Base-by-base conservation (phyloP, 225 moss, liverwort and hornwort species). In the Bryum argenteum region DNA sequence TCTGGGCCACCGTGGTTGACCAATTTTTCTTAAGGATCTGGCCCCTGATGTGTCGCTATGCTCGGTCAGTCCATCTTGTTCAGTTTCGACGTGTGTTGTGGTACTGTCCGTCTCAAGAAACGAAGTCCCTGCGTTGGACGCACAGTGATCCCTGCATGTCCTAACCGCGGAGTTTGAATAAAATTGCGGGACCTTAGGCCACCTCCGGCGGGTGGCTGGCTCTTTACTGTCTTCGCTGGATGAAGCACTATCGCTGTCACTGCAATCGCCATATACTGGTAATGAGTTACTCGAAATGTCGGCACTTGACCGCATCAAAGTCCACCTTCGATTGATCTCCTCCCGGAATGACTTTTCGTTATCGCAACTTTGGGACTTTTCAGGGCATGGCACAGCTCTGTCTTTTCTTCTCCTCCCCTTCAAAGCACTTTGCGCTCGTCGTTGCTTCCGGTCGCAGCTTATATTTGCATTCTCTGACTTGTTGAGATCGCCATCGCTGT, bases 381-480 rank as follows among this genome's bases (percentile, higher is more conserved):
- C 77, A 50, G 63, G 70, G 72, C 69, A 52, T 10, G 45, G 12
- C 28, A 60, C 28, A 26, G 78, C 20, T 63, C 11, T 75, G 14
- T 66, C 78, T 19, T 76, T 81, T 71, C 75, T 80, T 71, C 70
- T 74, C 73, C 76, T 83, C 24, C 78, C 78, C 16, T 72, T 81
- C 44, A 81, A 54, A 43, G 67, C 58, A 11, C 81, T 83, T 72
- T 75, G 83, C 6, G 80, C 71, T 42, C 75, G 68, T 67, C 75
- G 75, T 54, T 80, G 73, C 63, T 79, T 81, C 38, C 59, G 53
- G 5, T 66, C 62, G 54, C 65, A 42, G 18, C 63, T 61, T 8
- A 39, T 22, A 18, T 9, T 21, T 62, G 59, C 48, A 64, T 65
- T 64, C n/a, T 66, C 41, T 17, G 39, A 54, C 50, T 65, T 80